A percentile compares a stretch with the other conserved stretches of the same genome.
These are phyloP conservation scores for Teunomyces gatunensis DNA, from an alignment of 805 yeast species.

Conservation along the genomic window DNA sequence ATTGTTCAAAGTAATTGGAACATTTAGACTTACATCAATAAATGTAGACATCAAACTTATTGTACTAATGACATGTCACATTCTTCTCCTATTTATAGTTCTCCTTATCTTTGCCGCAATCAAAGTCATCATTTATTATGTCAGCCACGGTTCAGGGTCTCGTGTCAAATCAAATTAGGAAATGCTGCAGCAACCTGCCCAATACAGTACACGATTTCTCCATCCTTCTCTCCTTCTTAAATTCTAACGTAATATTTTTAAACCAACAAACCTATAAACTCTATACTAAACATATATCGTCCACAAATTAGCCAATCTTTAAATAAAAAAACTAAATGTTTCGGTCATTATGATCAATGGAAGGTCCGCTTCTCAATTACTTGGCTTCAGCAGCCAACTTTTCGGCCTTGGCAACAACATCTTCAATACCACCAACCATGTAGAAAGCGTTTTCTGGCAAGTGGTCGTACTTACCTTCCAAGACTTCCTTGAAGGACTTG, in stretches of 20 bases:
- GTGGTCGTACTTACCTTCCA: slow-evolving; percentile 98
- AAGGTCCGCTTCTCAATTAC: slow-evolving; percentile 27
- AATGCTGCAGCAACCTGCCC: too few relatives aligned
- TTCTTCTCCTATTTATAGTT: too few relatives aligned
- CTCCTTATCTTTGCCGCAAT: too few relatives aligned
- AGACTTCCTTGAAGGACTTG: slow-evolving; percentile 91
- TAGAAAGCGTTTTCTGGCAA: slow-evolving; percentile 99
- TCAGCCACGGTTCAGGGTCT: too few relatives aligned
- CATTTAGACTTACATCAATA: too few relatives aligned
- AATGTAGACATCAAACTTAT: too few relatives aligned
- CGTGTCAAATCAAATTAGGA: too few relatives aligned
- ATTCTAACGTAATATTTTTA: slow-evolving; percentile 4
- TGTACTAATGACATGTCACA: too few relatives aligned
- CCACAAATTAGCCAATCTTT: not conserved
- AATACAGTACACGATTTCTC: not conserved
- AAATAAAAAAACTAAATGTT: slow-evolving; percentile 3
- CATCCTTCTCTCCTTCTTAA: not conserved
- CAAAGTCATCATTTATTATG: too few relatives aligned
- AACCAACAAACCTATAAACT: slow-evolving; percentile 2
- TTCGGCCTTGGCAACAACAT: slow-evolving; percentile 98
- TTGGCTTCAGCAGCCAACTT: slow-evolving; percentile 93
- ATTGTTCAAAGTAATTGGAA: too few relatives aligned
- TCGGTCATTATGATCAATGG: slow-evolving; percentile 3
- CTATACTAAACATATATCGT: not conserved
- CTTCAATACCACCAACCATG: slow-evolving; percentile 99